Evolutionary conservation across 1,139 yeast species (phyloP).

Genomic region (Yamadazyma siamensis): DNA sequence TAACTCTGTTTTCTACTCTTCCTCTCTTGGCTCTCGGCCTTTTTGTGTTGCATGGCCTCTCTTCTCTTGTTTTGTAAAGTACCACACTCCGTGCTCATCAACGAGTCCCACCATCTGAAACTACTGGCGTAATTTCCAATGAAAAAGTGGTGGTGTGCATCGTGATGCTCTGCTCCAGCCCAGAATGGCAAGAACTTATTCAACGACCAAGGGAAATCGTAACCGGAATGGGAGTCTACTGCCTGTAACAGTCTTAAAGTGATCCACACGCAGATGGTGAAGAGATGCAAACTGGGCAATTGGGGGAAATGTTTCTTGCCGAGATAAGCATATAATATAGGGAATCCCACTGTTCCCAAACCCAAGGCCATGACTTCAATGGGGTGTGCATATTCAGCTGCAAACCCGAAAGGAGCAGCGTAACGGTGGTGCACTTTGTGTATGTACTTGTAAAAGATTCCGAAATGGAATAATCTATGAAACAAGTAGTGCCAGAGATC

Average conservation of each 20-base stretch:
- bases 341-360: slow-evolving; percentile 92
- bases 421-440: slow-evolving; percentile 96
- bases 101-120: slow-evolving; percentile 91
- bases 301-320: slow-evolving; percentile 40
- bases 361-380: slow-evolving; percentile 88
- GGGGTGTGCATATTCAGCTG: slow-evolving; percentile 98
- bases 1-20: slow-evolving; percentile 2
- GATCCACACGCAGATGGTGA: slow-evolving; percentile 85
- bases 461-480: slow-evolving; percentile 84
- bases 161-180: slow-evolving; percentile 53
- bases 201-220: slow-evolving; percentile 49
- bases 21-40: slow-evolving; percentile 36
- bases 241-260: slow-evolving; percentile 62
- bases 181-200: slow-evolving; percentile 45
- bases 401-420: slow-evolving; percentile 94
- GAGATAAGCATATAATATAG: slow-evolving; percentile 53
- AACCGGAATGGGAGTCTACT: slow-evolving; percentile 47
- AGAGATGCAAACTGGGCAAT: slow-evolving; percentile 70
- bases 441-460: slow-evolving; percentile 80
- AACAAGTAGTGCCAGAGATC: slow-evolving; percentile 97
- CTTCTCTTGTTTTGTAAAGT: slow-evolving; percentile 60
- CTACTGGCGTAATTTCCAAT: slow-evolving; percentile 89
- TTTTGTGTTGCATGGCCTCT: slow-evolving; percentile 52
- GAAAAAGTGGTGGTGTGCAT: slow-evolving; percentile 46
- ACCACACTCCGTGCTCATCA: slow-evolving; percentile 82